Percentiles rank a stretch among this genome's conserved stretches.
phyloP scores from a whole-genome alignment of 2,329 filamentous ascomycete genomes.

The Penicillium hesseltinei region DNA sequence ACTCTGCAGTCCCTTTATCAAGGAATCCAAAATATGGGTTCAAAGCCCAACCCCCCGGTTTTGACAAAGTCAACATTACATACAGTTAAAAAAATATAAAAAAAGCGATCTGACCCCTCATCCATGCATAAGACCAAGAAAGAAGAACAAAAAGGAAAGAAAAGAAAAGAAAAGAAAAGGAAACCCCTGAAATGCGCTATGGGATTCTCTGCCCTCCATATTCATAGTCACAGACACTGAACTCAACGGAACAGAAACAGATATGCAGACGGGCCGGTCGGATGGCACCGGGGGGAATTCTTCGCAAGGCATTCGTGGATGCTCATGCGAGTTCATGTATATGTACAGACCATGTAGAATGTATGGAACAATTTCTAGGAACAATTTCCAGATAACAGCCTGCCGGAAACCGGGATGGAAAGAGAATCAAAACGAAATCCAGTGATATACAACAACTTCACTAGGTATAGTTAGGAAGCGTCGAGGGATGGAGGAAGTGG shows the following conservation, averaged over 20 bases:
- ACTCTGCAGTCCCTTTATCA: not conserved
- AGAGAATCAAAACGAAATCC: conserved; percentile 4
- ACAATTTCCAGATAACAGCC: conserved; percentile 16
- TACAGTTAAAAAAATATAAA: conserved; percentile 18
- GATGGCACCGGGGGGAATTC: not conserved
- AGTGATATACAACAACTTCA: conserved; percentile 22
- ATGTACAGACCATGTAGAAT: conserved; percentile 37
- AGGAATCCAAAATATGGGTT: conserved; percentile 5
- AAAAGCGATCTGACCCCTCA: conserved; percentile 1
- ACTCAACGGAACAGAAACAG: conserved; percentile 1
- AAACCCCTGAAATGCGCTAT: not conserved
- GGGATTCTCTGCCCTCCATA: not conserved
- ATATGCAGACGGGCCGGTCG: not conserved
- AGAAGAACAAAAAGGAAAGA: conserved; percentile 8
- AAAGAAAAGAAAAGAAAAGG: not conserved
- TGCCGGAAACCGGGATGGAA: conserved; percentile 2
- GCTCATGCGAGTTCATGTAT: conserved; percentile 20
- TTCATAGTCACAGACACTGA: conserved; percentile 1
- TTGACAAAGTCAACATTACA: conserved; percentile 24
- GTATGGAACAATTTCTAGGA: conserved; percentile 23
- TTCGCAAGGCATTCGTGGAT: conserved; percentile 17
- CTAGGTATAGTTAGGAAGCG: conserved; percentile 9
- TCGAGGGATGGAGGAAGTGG: conserved; percentile 8
- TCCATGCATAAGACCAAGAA: conserved; percentile 12
- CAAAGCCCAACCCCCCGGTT: conserved; percentile 6